Evolutionary conservation across 23 red algal genomes (phyloP), one percentile per base, ranked within the genome.

Genomic region (Gracilaria caudata): DNA sequence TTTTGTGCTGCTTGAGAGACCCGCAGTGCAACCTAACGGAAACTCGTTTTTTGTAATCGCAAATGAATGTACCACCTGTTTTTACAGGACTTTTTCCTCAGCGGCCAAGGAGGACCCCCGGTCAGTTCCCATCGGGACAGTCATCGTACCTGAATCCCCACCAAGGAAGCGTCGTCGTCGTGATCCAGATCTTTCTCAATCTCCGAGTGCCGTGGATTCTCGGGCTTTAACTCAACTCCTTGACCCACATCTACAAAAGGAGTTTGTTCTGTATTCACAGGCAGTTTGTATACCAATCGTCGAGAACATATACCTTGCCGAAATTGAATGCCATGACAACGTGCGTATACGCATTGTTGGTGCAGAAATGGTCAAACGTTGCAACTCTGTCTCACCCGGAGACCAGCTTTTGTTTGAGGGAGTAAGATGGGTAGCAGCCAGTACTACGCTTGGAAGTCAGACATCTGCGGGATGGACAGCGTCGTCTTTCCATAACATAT

Each of bases 371-470:
- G 58, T 83, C 29, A 45, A 36, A 9, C 55, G 55, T 32, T 63
- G 57, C 9, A 36, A 45, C 2, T 29, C 41, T 68, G 44, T 83
- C 0, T 65, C 23, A 17, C 57, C 43, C 7, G 79, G 79, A 20
- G 58, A 83, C 58, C 49, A 83, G 79, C 57, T 83, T 36, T 83
- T 83, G 57, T 83, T 83, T 45, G 57, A 83, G 13, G 79, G 63
- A 19, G 63, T 83, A 39, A 40, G 57, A 35, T 83, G 79, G 79
- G 38, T 65, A 6, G 58, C 26, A 26, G 57, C 55, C 4, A 45
- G 56, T 24, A 29, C 19, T 11, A 66, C 63, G 29, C 30, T 66
- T 16, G 79, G 55, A 64, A 63, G 79, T 19, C 49, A 83, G 33
- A 64, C 43, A 32, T 20, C 34, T 12, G 79, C 49, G 10, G 49